Evolutionary conservation across 495 filamentous ascomycete species (phyloP), one percentile per base, ranked within the genome.

Genomic region (Monascus purpureus): DNA sequence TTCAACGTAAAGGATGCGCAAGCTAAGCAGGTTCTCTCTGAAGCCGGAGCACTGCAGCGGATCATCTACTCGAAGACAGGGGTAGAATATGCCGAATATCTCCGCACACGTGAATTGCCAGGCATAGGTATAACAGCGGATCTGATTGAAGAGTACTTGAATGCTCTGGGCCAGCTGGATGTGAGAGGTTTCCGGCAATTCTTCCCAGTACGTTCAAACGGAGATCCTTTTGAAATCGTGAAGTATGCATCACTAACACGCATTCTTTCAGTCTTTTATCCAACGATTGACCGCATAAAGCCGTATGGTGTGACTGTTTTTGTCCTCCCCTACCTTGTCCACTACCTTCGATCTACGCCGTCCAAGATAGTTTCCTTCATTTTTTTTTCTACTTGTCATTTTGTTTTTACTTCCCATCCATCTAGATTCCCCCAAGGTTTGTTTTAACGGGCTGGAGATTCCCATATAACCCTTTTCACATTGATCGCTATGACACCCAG

Each of bases 1-100:
- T 94, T 96, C 63, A 77, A 76, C 42, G 66, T 82, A 1, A 73
- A 73, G 41, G 92, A 99, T 50, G 81, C 85, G 9, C 82, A 90
- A 50, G 74, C 80, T 13, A 80, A 78, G 44, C 74, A 82, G 41
- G 81, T 93, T 3, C 64, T 95, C 14, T 73, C 70, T 33, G 92
- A 99, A 54, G 79, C 92, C 23, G 82, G 81, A 6, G 67, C 56
- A 5, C 51, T 99, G 36, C 83, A 99, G 55, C 79, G 85, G 50
- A 78, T 71, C 16, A 85, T 97, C 33, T 85, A 92, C 48, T 56
- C 64, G 37, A 97, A 95, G 61, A 82, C 82, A 12, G 87, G 87
- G 8, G 55, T 53, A 34, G 59, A 66, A 28, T 80, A 77, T 48
- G 43, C 64, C 1, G 53, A 66, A 8, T 72, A 70, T 40, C 53